phyloP scores from a whole-genome alignment of 305 asterid species.

The Striga hermonthica region DNA sequence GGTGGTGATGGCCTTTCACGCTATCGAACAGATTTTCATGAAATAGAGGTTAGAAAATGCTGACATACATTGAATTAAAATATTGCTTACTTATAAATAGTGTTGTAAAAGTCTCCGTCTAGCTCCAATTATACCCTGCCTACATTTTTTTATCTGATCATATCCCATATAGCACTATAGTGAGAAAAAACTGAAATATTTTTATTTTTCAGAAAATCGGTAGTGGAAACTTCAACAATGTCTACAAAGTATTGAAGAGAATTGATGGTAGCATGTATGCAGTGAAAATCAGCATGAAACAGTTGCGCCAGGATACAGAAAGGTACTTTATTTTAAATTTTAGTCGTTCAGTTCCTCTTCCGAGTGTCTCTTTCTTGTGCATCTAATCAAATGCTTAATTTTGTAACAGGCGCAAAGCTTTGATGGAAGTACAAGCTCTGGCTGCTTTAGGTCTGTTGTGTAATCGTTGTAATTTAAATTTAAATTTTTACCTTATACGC shows the following conservation, averaged over 20 bases:
- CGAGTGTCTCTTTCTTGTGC: slow-evolving; percentile 23
- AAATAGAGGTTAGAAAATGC: slow-evolving; percentile 60
- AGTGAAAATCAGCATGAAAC: slow-evolving; percentile 68
- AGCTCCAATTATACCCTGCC: too few relatives aligned
- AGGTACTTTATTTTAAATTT: slow-evolving; percentile 41
- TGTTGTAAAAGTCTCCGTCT: too few relatives aligned
- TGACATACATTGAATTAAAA: neutral
- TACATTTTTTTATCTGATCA: too few relatives aligned
- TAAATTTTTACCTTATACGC: neutral
- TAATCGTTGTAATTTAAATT: neutral
- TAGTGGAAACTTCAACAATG: slow-evolving; percentile 79
- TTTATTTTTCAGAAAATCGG: slow-evolving; percentile 70
- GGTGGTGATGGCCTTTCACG: slow-evolving; percentile 86
- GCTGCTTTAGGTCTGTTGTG: slow-evolving; percentile 74
- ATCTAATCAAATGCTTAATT: slow-evolving; percentile 24
- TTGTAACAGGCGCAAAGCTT: slow-evolving; percentile 72
- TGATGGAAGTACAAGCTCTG: slow-evolving; percentile 97
- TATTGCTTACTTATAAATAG: slow-evolving; percentile 1
- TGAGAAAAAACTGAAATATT: slow-evolving; percentile 22
- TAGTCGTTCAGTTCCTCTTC: slow-evolving; percentile 10
- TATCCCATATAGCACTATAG: too few relatives aligned
- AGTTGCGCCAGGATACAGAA: slow-evolving; percentile 67
- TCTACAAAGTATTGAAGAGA: slow-evolving; percentile 81
- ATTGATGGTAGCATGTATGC: slow-evolving; percentile 95
- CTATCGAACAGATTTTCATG: slow-evolving; percentile 91